Base-by-base conservation (phyloP, 2,329 filamentous ascomycete genomes). In the Sporothrix luriei region DNA sequence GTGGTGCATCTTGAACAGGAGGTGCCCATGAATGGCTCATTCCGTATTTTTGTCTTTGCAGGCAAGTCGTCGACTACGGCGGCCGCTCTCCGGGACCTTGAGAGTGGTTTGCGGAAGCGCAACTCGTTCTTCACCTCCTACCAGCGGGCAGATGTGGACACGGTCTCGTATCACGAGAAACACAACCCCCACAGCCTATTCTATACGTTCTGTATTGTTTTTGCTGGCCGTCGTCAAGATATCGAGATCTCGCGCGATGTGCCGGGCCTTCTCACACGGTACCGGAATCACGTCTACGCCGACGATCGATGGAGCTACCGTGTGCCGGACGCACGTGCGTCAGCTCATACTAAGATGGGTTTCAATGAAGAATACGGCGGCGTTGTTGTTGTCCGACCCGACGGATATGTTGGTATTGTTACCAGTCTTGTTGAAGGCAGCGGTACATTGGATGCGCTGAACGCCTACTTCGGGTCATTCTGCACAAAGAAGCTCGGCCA, bases 1-100 rank as follows among this genome's bases (percentile, higher is more conserved):
- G 89, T 92, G 5, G 93, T 97, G 1, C 91, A 96, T 75, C 84
- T 97, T 11, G 94, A 97, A 80, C 93, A 97, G 79, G 91, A 96
- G 76, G 86, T 97, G 43, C 93, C 93, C 0, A 83, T 94, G 71
- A 97, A 97, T 79, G 93, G 93, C 55, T 90, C 93, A 1, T 97
- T 94, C 84, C 87, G 93, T 69, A 84, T 97, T 71, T 96, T 93
- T 78, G 79, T 97, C 72, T 97, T 96, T 78, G 93, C 87, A n/a
- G 94, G 94, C 69, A 83, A 84, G 54, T 88, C 88, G 10, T 76
- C 81, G 16, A 82, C 83, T 61, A 90, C 88, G 14, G 82, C 83
- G 54, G 79, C 80, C 62, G 91, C 93, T 0, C 82, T 97, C 26
- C 77, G 82, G 21, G 92, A 96, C 76, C 86, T 97, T 62, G 88